These are phyloP conservation scores for Sordaria brevicollis DNA, from an alignment of 495 filamentous ascomycete species.

Conservation along the genomic window DNA sequence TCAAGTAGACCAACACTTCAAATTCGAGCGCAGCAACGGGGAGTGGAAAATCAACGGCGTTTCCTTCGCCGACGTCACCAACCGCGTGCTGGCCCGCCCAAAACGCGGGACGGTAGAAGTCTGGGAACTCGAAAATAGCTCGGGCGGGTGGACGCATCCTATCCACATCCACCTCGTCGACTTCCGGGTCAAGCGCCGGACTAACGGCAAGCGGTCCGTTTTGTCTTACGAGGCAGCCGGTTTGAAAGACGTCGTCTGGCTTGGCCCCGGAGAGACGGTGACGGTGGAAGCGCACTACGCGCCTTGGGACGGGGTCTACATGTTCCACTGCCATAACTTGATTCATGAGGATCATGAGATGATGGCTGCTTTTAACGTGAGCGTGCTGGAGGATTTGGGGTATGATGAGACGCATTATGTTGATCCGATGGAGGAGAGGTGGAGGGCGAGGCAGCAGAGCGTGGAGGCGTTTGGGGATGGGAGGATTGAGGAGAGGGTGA, in stretches of 20 bases:
- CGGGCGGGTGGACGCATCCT: constrained; percentile 41
- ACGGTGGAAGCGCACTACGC: constrained; percentile 38
- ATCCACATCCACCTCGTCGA: constrained; percentile 53
- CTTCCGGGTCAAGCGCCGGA: constrained; percentile 38
- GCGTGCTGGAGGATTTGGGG: constrained; percentile 33
- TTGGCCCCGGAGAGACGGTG: constrained; percentile 38
- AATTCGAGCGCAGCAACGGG: constrained; percentile 32
- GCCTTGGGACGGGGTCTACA: constrained; percentile 46
- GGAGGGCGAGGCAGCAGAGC: constrained; percentile 11
- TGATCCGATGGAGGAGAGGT: constrained; percentile 23
- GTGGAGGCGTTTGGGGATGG: background rate
- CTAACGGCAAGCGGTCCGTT: constrained; percentile 24
- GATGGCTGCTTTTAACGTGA: constrained; percentile 52
- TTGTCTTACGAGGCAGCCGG: constrained; percentile 38
- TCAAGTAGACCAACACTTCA: constrained; percentile 29
- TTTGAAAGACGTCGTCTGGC: constrained; percentile 43
- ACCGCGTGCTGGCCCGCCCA: constrained; percentile 41
- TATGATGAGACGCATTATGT: constrained; percentile 35
- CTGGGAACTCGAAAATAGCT: constrained; percentile 40
- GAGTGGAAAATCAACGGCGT: constrained; percentile 44
- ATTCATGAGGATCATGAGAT: constrained; percentile 52
- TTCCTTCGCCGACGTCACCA: constrained; percentile 36
- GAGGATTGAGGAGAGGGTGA: constrained; percentile 2
- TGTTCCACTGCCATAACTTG: constrained; percentile 49
- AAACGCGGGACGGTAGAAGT: constrained; percentile 36